Evolutionary conservation across 1,139 yeast species (phyloP), one percentile per base, ranked within the genome.

Genomic region (Candida glucosophila): DNA sequence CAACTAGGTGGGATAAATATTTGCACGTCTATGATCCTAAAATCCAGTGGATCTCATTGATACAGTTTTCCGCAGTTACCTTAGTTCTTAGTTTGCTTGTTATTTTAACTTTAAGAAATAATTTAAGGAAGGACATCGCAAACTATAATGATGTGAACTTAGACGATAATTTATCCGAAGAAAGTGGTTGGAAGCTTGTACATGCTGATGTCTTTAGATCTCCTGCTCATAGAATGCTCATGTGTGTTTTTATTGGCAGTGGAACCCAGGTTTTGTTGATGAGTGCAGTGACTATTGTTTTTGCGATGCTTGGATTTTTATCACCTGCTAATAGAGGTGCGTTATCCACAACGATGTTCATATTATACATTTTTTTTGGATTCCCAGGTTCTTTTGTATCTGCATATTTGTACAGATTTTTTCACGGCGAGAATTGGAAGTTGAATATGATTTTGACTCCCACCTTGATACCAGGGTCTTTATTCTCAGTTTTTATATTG

Each of bases 1-100:
- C 97, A 17, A 90, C 97, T 2, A 77, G 99, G 59, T 90, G 99
- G 99, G 98, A 90, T 52, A 83, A 85, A 52, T 90, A 90, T 50
- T 67, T 90, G 44, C 94, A 85, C 44, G 92, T 81, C 19, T 80
- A 77, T 48, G 94, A 85, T 49, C 93, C 96, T 29, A 79, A 80
- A 50, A 80, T 90, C 41, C 97, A 90, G 58, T 88, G 97, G 98
- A 81, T 85, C 47, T 83, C 95, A 3, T 70, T 90, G 40, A 58
- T 85, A 41, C 85, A 86, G 55, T 85, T 92, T 38, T 76, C 94
- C 7, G 55, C 83, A 33, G 73, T 88, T 43, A 95, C 88, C 12
- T 39, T 83, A 14, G 72, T 82, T 40, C 67, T 88, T 39, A 80
- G 92, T 5, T 64, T 78, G 22, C 75, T 86, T 37, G 83, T 88